Evolutionary conservation across 2,329 filamentous ascomycete genomes (phyloP).

Genomic region (Ophiocordyceps camponoti-floridani): DNA sequence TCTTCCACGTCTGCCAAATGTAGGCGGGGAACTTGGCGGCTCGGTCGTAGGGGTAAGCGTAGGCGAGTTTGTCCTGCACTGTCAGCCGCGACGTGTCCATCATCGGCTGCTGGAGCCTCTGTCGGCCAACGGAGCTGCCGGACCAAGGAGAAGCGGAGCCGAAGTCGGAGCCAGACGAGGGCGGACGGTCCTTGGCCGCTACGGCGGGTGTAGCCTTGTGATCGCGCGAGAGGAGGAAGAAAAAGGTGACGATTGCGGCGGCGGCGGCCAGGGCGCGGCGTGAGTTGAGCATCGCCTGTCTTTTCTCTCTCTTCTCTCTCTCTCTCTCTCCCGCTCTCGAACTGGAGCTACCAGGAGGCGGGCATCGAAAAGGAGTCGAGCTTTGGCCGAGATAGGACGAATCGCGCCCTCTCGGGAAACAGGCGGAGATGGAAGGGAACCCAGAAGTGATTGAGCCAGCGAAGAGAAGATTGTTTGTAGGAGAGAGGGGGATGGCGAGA

Average conservation of each 20-base stretch:
- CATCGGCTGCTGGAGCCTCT: constrained; percentile 37
- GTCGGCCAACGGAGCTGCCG: constrained; percentile 5
- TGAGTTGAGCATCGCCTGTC: constrained; percentile 52
- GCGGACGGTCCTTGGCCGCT: neutral
- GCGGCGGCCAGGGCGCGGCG: constrained; percentile 58
- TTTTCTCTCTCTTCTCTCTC: no score
- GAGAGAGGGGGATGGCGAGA: no score
- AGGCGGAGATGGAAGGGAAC: no score
- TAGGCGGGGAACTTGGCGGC: constrained; percentile 84
- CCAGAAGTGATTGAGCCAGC: no score
- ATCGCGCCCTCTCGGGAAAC: no score
- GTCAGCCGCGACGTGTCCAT: constrained; percentile 56
- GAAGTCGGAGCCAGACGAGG: constrained; percentile 6
- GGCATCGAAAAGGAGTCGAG: no score
- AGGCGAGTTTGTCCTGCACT: constrained; percentile 65
- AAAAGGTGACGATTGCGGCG: constrained; percentile 45
- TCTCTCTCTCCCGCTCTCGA: no score
- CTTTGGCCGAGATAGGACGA: no score
- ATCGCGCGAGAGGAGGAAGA: constrained; percentile 49
- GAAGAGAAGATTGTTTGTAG: no score
- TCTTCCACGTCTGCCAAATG: constrained; percentile 99
- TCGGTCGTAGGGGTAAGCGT: constrained; percentile 87
- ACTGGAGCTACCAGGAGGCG: no score
- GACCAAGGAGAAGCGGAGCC: neutral
- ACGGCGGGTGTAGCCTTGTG: constrained; percentile 16